phyloP scores from a whole-genome alignment of 2,329 filamentous ascomycete species.

The Hypoxylon sp. region DNA sequence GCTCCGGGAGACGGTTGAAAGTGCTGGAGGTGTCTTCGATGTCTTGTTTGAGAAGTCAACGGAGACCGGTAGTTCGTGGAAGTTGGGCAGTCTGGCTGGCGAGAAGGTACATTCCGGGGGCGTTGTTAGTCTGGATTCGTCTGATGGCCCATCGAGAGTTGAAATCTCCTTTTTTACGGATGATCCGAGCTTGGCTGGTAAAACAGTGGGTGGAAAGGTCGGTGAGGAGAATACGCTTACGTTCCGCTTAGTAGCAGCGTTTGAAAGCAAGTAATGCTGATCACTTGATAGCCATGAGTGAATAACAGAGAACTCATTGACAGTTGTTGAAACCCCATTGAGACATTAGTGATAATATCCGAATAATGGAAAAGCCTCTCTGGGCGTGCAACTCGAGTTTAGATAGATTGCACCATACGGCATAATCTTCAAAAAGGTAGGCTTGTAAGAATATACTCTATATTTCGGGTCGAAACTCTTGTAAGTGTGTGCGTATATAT shows the following conservation, averaged over 20 bases:
- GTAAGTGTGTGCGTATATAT: neutral
- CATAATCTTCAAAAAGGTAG: no score
- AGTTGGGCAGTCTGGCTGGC: constrained; percentile 22
- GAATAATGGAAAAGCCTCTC: no score
- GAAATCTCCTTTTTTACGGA: constrained; percentile 39
- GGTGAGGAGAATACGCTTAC: constrained; percentile 24
- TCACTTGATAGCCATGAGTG: neutral
- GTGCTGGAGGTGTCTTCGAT: constrained; percentile 51
- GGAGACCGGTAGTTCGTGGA: constrained; percentile 10
- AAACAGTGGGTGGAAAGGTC: constrained; percentile 36
- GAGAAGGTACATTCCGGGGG: constrained; percentile 32
- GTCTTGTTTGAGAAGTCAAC: constrained; percentile 38
- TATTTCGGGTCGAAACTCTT: constrained; percentile 1
- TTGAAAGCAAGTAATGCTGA: neutral
- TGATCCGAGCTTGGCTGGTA: constrained; percentile 23
- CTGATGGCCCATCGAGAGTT: constrained; percentile 4
- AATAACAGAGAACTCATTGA: no score
- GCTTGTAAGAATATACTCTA: no score
- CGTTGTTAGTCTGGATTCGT: constrained; percentile 9
- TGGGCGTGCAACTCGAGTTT: no score
- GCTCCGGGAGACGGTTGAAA: constrained; percentile 31
- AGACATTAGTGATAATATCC: no score
- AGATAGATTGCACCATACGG: no score
- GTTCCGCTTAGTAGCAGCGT: constrained; percentile 33
- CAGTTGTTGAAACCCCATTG: neutral